A percentile compares a stretch with the other conserved stretches of the same genome.
Conservation (phyloP, 495 filamentous ascomycete genomes). For the Talaromyces borbonicus region DNA sequence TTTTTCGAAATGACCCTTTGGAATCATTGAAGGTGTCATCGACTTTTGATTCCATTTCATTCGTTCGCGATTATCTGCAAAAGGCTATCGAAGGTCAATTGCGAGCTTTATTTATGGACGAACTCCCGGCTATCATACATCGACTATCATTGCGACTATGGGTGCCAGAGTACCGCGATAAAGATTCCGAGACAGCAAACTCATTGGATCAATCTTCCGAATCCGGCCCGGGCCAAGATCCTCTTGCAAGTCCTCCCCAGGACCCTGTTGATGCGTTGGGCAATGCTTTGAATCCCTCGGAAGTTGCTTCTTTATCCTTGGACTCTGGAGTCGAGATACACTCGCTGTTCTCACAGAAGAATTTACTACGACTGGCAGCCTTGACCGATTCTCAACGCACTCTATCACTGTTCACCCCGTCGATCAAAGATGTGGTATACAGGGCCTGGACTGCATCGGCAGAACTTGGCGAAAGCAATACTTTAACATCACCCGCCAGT, state of each 20-base stretch:
- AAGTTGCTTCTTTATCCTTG: slow-evolving; percentile 64
- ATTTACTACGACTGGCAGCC: slow-evolving; percentile 63
- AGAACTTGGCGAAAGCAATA: slow-evolving; percentile 54
- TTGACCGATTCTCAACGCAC: slow-evolving; percentile 78
- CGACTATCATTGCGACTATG: slow-evolving; percentile 80
- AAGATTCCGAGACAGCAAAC: slow-evolving; percentile 42
- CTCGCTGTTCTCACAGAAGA: slow-evolving; percentile 85
- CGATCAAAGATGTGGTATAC: slow-evolving; percentile 74
- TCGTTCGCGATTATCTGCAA: slow-evolving; percentile 93
- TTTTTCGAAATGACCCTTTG: slow-evolving; percentile 95
- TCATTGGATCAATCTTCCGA: slow-evolving; percentile 18
- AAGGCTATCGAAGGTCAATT: slow-evolving; percentile 94
- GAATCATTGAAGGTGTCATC: slow-evolving; percentile 97
- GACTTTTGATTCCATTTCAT: slow-evolving; percentile 97
- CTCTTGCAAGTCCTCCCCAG: slow-evolving; percentile 66
- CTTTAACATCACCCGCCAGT: slow-evolving; percentile 44
- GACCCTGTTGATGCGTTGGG: slow-evolving; percentile 68
- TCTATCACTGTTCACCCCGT: slow-evolving; percentile 76
- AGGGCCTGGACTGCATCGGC: slow-evolving; percentile 81
- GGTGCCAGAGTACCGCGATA: slow-evolving; percentile 72
- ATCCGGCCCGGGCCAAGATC: slow-evolving; percentile 54
- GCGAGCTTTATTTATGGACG: slow-evolving; percentile 90
- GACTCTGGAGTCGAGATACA: slow-evolving; percentile 68
- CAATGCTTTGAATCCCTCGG: slow-evolving; percentile 60
- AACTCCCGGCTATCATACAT: slow-evolving; percentile 92